Conservation (phyloP, 495 filamentous ascomycete genomes). For the Jackrogersella minutella region DNA sequence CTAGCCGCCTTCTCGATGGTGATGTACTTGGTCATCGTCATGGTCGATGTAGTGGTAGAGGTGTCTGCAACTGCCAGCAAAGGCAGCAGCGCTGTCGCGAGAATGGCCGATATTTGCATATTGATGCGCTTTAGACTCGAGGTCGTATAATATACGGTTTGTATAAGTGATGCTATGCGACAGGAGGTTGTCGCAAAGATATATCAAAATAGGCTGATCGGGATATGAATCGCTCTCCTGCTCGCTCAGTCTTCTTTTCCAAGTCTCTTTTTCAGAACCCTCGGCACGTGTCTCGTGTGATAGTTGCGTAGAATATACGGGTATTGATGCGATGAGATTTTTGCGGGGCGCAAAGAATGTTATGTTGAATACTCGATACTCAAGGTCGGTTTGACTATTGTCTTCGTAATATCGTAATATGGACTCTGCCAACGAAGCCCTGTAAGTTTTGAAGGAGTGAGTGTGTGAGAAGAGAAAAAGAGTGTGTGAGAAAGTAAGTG, state of each 20-base stretch:
- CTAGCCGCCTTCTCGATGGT: constrained; percentile 53
- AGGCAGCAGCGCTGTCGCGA: constrained; percentile 54
- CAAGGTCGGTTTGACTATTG: constrained; percentile 41
- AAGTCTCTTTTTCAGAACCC: constrained; percentile 18
- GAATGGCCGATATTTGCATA: constrained; percentile 49
- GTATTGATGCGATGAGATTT: constrained; percentile 37
- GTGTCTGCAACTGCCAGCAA: constrained; percentile 52
- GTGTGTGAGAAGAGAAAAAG: constrained; percentile 20
- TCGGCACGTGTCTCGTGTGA: constrained; percentile 31
- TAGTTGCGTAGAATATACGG: constrained; percentile 8
- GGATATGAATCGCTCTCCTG: neutral
- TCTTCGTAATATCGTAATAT: constrained; percentile 45
- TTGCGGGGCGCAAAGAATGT: constrained; percentile 48
- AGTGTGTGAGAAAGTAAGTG: constrained; percentile 15
- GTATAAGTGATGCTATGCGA: constrained; percentile 15
- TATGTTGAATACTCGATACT: constrained; percentile 54
- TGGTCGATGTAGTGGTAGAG: constrained; percentile 57
- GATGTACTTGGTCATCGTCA: constrained; percentile 62
- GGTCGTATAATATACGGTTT: neutral
- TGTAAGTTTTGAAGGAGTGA: constrained; percentile 42
- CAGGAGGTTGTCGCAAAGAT: constrained; percentile 16
- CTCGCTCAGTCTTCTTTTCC: constrained; percentile 22
- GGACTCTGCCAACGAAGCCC: constrained; percentile 69
- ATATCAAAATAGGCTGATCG: neutral
- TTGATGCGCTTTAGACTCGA: constrained; percentile 30